These are phyloP conservation scores for Sugiyamaella japonica DNA, from an alignment of 1,139 yeast genomes.

Conservation along the genomic window DNA sequence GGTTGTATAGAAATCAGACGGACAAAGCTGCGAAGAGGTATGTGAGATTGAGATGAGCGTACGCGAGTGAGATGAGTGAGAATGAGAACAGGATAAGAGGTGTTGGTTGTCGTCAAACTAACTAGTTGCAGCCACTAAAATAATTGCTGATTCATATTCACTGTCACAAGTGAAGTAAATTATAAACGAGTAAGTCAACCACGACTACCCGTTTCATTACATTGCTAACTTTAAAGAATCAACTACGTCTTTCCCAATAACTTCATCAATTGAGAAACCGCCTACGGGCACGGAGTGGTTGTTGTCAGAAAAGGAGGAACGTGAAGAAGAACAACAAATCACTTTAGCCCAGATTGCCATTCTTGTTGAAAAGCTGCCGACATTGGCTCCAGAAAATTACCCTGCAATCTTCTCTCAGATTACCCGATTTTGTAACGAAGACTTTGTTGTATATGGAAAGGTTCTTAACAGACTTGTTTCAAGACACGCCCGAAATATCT, in stretches of 20 bases:
- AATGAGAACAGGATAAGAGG: too few relatives aligned
- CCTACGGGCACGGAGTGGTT: constrained; percentile 18
- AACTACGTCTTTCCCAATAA: constrained; percentile 6
- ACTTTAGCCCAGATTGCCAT: constrained; percentile 15
- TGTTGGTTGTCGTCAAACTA: not conserved
- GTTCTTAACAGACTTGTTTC: constrained; percentile 8
- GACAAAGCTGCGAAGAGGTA: too few relatives aligned
- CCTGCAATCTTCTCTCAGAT: constrained; percentile 4
- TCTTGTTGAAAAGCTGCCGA: not conserved
- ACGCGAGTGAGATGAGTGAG: too few relatives aligned
- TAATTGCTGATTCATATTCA: not conserved
- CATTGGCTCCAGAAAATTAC: not conserved
- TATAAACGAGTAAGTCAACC: too few relatives aligned
- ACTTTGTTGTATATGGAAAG: constrained; percentile 9
- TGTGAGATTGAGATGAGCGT: too few relatives aligned
- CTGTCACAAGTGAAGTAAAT: not conserved
- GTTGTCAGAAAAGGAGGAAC: constrained; percentile 10
- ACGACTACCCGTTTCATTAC: too few relatives aligned
- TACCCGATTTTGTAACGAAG: not conserved
- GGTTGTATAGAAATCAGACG: too few relatives aligned
- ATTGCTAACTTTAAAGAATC: not conserved
- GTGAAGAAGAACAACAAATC: constrained; percentile 10
- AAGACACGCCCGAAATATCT: constrained; percentile 1
- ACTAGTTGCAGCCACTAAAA: not conserved
- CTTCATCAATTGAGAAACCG: constrained; percentile 7